Base-by-base conservation (phyloP, 805 yeast genomes). In the Starmera quercuum region DNA sequence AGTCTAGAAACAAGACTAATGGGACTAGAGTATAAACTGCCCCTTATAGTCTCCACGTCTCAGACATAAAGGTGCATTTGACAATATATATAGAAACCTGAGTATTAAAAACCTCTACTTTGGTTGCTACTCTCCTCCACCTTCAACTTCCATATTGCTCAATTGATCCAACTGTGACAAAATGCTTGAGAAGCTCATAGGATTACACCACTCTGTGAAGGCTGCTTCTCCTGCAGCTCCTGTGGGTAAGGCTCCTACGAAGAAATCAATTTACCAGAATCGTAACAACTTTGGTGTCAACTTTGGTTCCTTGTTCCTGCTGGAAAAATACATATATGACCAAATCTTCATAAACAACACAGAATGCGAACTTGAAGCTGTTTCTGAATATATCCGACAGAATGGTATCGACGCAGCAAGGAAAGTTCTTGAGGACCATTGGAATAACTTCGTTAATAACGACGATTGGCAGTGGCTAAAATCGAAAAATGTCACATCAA, bases 221-320 rank as follows among this genome's bases (percentile, higher is more conserved):
- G 15, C 27, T 2, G 53, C 56, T 4, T 37, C 39, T 12, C 50
- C 56, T 7, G 50, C 54, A 3, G 50, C 56, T 9, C 39, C 45
- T 2, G 36, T 44, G 15, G 61, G 59, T 14, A 33, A 37, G 13
- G 44, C 57, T 10, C 66, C 69, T 8, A 47, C 66, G 7, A 52
- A 49, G 33, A 60, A 56, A 26, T 65, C 76, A 17, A 68, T 83
- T n/a, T 76, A 66, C 47, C 78, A 71, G 45, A 58, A 68, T 15
- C 61, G 92, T 33, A 61, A 61, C 45, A 83, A 84, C 50, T 77
- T 73, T 50, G 97, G 96, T 6, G 95, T 84, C 21, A 88, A 87
- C 55, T 61, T 88, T 26, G 97, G 97, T 0, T 71, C 87, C 0
- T 57, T 81, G 37, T 88, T 87, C 54, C 78, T 87, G 2, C 64